Percentiles rank a stretch among this genome's conserved stretches.
phyloP scores from a whole-genome alignment of 108 stramenopile genomes.

The Asterionellopsis glacialis region DNA sequence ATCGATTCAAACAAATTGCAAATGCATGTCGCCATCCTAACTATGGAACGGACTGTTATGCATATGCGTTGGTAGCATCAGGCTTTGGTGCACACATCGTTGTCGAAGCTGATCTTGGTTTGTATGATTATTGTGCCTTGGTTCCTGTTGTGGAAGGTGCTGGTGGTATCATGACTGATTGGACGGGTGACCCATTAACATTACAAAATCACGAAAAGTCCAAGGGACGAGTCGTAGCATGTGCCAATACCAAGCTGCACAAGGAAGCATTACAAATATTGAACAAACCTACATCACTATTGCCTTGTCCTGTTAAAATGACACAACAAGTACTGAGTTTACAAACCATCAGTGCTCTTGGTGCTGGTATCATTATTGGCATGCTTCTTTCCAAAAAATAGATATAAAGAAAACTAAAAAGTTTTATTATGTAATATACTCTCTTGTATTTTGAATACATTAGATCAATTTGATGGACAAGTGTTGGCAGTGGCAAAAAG shows the following conservation, averaged over 20 bases:
- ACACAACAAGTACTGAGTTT: no score
- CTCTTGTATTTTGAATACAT: no score
- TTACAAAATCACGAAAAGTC: constrained; percentile 31
- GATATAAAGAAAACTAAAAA: no score
- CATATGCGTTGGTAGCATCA: constrained; percentile 49
- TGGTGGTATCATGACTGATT: constrained; percentile 48
- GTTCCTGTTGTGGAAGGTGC: constrained; percentile 52
- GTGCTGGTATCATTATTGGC: no score
- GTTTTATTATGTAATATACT: no score
- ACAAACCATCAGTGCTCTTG: no score
- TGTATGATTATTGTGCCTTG: constrained; percentile 54
- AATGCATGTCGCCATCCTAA: constrained; percentile 17
- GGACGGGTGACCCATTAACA: constrained; percentile 34
- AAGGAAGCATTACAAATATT: constrained; percentile 29
- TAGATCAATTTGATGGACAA: no score
- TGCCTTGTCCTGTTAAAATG: no score
- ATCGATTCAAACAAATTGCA: constrained; percentile 29
- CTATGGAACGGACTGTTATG: constrained; percentile 58
- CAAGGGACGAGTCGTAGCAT: constrained; percentile 44
- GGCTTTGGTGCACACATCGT: constrained; percentile 49
- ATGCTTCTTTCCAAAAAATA: no score
- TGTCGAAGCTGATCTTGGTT: constrained; percentile 46
- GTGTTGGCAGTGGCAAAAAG: no score
- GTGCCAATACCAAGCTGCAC: constrained; percentile 35
- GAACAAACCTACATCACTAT: no score